Evolutionary conservation across 257 asterid genomes (phyloP), one percentile per base, ranked within the genome.

Genomic region (Solanum megistacrolobum): DNA sequence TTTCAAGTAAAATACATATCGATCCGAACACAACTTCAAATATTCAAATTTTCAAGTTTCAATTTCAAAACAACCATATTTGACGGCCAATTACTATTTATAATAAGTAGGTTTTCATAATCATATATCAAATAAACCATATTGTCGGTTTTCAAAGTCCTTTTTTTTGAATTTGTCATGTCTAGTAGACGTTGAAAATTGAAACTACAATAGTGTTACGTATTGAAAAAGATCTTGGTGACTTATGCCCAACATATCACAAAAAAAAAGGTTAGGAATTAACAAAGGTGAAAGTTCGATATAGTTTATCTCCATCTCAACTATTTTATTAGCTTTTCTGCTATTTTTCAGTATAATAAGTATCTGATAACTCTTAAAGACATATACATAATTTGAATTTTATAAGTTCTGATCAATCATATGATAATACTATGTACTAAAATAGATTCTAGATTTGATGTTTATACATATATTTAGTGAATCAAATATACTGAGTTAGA

Each of bases 291-390:
- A 1, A 16, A 18, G 1, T 9, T 72, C 27, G 8, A 0, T 32
- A 34, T 35, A 20, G 1, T 21, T 20, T 73, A 0, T 73, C 5
- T 5, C 0, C 5, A 73, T 0, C 9, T 73, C 1, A 1, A 73
- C 0, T 34, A 73, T 35, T 34, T 18, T 35, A 4, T 21, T 71
- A 0, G 2, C 0, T 46, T 29, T 29, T 69, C 1, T 4, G 75
- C 1, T 68, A 12, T 27, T 29, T 3, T 29, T 68, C 5, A 3
- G 0, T 68, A 68, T 0, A 5, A 27, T 6, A 16, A 71, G 2
- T 71, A 71, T 71, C 7, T 5, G 1, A 5, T 71, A 31, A 71
- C 1, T 62, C 12, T 60, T 60, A 60, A 21, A 21, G 0, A 1
- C 1, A 55, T 0, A 55, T 58, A 55, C 4, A 1, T 55, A 7